Base-by-base conservation (phyloP, 305 asterid genomes). In the Fraxinus albicans region DNA sequence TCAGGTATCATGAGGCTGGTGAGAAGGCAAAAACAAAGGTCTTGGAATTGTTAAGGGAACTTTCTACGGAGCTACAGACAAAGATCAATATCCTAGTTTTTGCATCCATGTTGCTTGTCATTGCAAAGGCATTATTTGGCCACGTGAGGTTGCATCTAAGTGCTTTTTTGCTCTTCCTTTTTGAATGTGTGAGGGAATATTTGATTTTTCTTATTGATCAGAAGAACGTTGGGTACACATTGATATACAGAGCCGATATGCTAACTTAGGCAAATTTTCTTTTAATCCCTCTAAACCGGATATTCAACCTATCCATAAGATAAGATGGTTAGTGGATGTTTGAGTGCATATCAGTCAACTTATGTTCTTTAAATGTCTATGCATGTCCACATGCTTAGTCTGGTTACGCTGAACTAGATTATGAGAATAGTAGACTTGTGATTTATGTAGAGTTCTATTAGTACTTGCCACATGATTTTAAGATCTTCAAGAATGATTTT, bases 51-150 rank as follows among this genome's bases (percentile, higher is more conserved):
- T 86, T 96, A 63, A 89, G 98, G 84, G 90, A 81, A 79, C 93
- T 96, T 81, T 93, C 99, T 73, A 83, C 93, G 29, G 99, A 93
- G 87, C 94, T 95, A 44, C 98, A 93, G 83, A 77, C 88, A 42
- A 96, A 92, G 88, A 96, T 91, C 90, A 96, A 96, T 85, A 84
- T 95, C 85, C 92, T 96, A 70, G 91, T 93, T 85, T 96, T 91
- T 85, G 95, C 98, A 34, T 96, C 99, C 73, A 91, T 92, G 97
- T 88, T 95, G 88, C 97, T 95, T 77, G 92, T 96, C 84, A 96
- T 96, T 86, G 93, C 96, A 60, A 96, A 95, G 89, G 95, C 98
- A 87, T 90, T 96, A 77, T 92, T 91, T 84, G 86, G 96, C 88
- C 99, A 95, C 80, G 98, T 93, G 83, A 95, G 98, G 99, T 91